phyloP scores from a whole-genome alignment of 2,329 filamentous ascomycete species.

The Leptographium galeiforme region DNA sequence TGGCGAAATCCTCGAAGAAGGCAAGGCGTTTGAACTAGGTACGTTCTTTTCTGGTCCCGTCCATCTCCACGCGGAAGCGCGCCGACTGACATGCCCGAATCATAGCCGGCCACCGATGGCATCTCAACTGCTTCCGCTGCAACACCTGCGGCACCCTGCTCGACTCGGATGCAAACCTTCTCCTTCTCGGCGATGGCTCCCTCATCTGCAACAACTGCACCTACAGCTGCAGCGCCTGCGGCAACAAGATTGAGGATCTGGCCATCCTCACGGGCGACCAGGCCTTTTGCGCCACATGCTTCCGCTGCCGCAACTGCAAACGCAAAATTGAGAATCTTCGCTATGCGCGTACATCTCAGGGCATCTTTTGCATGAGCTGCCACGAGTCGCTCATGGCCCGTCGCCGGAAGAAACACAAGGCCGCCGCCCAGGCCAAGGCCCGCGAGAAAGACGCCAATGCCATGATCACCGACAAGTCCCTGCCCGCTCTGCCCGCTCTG shows the following conservation, averaged over 20 bases:
- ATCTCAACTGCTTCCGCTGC: constrained; percentile 97
- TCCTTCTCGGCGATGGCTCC: constrained; percentile 92
- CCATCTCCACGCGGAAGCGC: background rate
- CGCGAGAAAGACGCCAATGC: constrained; percentile 51
- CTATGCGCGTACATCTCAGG: constrained; percentile 94
- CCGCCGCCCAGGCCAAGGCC: constrained; percentile 45
- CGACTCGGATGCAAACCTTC: constrained; percentile 93
- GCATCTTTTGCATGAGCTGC: constrained; percentile 98
- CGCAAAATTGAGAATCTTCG: constrained; percentile 95
- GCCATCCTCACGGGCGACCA: constrained; percentile 96
- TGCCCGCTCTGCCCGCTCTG: constrained; percentile 82
- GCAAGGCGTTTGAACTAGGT: constrained; percentile 97
- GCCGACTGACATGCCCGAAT: background rate
- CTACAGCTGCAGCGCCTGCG: constrained; percentile 93
- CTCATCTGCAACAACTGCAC: constrained; percentile 99
- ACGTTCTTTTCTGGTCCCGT: constrained; percentile 19
- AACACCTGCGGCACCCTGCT: constrained; percentile 90
- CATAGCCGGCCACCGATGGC: constrained; percentile 88
- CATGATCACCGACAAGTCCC: constrained; percentile 74
- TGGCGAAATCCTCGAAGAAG: constrained; percentile 95
- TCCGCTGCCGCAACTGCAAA: constrained; percentile 96
- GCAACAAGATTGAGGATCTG: constrained; percentile 95
- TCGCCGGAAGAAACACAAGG: constrained; percentile 73
- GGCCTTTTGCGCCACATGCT: constrained; percentile 94
- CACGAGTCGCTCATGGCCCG: constrained; percentile 94